Evolutionary conservation across 805 yeast species (phyloP).

Genomic region (Candida maris): DNA sequence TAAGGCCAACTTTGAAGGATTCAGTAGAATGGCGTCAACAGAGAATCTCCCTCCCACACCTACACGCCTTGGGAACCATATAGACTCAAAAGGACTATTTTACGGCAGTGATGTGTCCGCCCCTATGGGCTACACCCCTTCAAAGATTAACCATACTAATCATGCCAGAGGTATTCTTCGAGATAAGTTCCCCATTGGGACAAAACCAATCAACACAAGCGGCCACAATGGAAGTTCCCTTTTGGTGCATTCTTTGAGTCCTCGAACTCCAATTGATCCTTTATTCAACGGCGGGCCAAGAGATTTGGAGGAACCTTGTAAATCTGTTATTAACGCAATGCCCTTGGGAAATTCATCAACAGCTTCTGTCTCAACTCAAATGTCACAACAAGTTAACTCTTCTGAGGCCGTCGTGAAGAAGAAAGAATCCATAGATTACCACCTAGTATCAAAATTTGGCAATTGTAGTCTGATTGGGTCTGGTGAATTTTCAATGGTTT

Average conservation of each 20-base stretch:
- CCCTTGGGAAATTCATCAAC: conserved; percentile 13
- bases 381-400: conserved; percentile 13
- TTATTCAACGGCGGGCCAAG: conserved; percentile 11
- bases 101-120: background rate
- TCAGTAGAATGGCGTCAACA: conserved; percentile 18
- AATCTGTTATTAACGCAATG: conserved; percentile 6
- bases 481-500: conserved; percentile 90
- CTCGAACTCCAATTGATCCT: conserved; percentile 29
- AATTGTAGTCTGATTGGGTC: conserved; percentile 70
- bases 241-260: conserved; percentile 12
- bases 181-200: too few relatives aligned
- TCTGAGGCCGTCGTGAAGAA: conserved; percentile 8
- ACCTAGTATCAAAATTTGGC: conserved; percentile 49
- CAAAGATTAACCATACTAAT: conserved; percentile 9
- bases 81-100: background rate
- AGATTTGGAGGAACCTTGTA: conserved; percentile 8
- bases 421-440: conserved; percentile 34
- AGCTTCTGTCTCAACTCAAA: conserved; percentile 14
- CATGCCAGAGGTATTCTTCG: background rate
- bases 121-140: conserved; percentile 13
- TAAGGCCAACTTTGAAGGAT: conserved; percentile 26
- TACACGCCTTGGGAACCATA: conserved; percentile 31
- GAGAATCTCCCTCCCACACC: conserved; percentile 42
- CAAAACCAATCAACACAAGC: background rate
- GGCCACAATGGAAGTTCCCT: background rate